A percentile compares a stretch with the other conserved stretches of the same genome.
Conservation (phyloP, 164 flowering plant species). For the Piper betle region DNA sequence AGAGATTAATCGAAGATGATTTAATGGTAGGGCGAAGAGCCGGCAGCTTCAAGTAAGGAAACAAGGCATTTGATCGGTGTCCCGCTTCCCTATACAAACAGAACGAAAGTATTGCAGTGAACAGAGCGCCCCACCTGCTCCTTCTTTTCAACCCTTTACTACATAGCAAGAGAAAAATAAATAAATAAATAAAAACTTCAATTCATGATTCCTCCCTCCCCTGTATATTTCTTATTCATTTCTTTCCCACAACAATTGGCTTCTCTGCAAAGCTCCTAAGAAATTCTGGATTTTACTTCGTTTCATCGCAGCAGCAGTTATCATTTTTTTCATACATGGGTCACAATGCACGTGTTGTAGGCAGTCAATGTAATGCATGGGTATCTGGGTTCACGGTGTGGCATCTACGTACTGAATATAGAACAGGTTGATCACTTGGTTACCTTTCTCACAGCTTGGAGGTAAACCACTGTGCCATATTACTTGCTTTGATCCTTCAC, state of each 20-base stretch:
- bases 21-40: slow-evolving; percentile 25
- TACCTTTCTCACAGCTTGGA: neutral
- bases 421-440: neutral
- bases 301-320: slow-evolving; percentile 12
- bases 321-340: slow-evolving; percentile 14
- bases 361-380: slow-evolving; percentile 6
- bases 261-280: slow-evolving; percentile 13
- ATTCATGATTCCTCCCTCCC: slow-evolving; percentile 1
- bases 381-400: neutral
- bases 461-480: neutral
- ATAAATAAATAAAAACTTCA: too few species aligned
- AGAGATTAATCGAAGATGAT: neutral
- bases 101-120: slow-evolving; percentile 12
- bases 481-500: too few species aligned
- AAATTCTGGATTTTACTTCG: slow-evolving; percentile 13
- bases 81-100: slow-evolving; percentile 30
- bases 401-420: slow-evolving; percentile 6
- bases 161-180: too few species aligned
- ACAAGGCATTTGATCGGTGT: slow-evolving; percentile 52
- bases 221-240: neutral
- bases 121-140: slow-evolving; percentile 15
- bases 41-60: slow-evolving; percentile 53
- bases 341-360: slow-evolving; percentile 39
- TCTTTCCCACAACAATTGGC: slow-evolving; percentile 2
- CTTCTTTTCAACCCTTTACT: too few species aligned